A percentile compares a stretch with the other conserved stretches of the same genome.
phyloP scores from a whole-genome alignment of 108 stramenopile species.

The Stephanodiscus minutulus region DNA sequence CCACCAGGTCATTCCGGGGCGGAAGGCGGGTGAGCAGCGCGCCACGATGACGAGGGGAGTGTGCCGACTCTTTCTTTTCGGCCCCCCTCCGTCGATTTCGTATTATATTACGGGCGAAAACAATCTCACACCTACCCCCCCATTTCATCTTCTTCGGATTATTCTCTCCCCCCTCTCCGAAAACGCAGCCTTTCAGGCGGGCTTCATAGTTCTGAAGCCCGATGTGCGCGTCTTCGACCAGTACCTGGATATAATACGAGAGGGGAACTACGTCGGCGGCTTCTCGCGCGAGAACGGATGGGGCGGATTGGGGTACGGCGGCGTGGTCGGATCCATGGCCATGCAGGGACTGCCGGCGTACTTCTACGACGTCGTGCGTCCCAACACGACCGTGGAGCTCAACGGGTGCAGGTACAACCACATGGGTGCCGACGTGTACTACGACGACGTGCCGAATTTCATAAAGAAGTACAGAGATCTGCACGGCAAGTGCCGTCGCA shows the following conservation, averaged over 20 bases:
- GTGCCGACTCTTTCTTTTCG: background rate
- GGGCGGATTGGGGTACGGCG: slow-evolving; percentile 70
- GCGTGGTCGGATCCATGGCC: slow-evolving; percentile 79
- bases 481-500: slow-evolving; percentile 41
- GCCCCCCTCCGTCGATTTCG: too few relatives aligned
- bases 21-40: slow-evolving; percentile 27
- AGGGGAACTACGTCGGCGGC: slow-evolving; percentile 64
- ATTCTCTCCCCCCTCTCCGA: too few relatives aligned
- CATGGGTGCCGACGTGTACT: slow-evolving; percentile 55
- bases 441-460: slow-evolving; percentile 41
- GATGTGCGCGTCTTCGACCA: slow-evolving; percentile 45
- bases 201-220: slow-evolving; percentile 65
- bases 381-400: slow-evolving; percentile 52
- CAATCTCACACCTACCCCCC: background rate
- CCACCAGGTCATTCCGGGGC: slow-evolving; percentile 57
- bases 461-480: slow-evolving; percentile 31
- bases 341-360: slow-evolving; percentile 72
- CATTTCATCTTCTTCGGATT: background rate
- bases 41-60: too few relatives aligned
- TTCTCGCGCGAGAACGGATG: slow-evolving; percentile 61
- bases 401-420: slow-evolving; percentile 71
- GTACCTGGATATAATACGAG: slow-evolving; percentile 57
- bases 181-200: slow-evolving; percentile 63
- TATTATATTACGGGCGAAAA: background rate
- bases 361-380: slow-evolving; percentile 65